phyloP scores from a whole-genome alignment of 2,329 filamentous ascomycete genomes.

The Colletotrichum sp. region DNA sequence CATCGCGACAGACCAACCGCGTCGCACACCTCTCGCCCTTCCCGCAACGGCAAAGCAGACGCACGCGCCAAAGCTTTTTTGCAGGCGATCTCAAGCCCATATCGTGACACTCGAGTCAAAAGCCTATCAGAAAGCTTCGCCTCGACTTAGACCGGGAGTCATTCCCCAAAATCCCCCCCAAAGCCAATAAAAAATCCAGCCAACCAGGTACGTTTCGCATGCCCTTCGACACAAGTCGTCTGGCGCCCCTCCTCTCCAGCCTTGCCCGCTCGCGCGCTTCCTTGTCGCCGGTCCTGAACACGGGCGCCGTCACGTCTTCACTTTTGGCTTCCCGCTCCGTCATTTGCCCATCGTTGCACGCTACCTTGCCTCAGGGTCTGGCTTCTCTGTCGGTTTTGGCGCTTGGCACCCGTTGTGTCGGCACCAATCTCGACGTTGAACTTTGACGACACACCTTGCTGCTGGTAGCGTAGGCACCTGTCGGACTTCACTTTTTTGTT shows the following conservation, averaged over 20 bases:
- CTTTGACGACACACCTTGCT: background rate
- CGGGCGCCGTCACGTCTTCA: background rate
- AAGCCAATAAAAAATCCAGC: slow-evolving; percentile 2
- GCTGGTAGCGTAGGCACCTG: background rate
- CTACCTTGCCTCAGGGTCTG: background rate
- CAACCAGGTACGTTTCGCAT: slow-evolving; percentile 22
- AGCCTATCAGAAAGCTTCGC: slow-evolving; percentile 22
- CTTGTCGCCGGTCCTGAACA: slow-evolving; percentile 2
- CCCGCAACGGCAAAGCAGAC: background rate
- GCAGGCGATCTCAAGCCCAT: slow-evolving; percentile 14
- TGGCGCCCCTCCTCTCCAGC: slow-evolving; percentile 19
- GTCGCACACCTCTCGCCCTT: slow-evolving; percentile 16
- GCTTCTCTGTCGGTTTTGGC: background rate
- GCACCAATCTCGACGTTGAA: background rate
- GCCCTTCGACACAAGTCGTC: slow-evolving; percentile 9
- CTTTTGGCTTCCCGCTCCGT: background rate
- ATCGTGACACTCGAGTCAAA: slow-evolving; percentile 22
- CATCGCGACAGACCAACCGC: slow-evolving; percentile 26
- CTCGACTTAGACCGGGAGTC: slow-evolving; percentile 14
- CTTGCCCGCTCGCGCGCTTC: slow-evolving; percentile 18
- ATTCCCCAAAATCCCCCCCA: background rate
- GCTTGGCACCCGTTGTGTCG: background rate
- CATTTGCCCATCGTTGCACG: background rate
- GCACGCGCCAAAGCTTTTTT: slow-evolving; percentile 17
- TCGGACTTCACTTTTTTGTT: background rate